phyloP scores from a whole-genome alignment of 75 land plant genomes.

The Chamaecyparis obtusa region DNA sequence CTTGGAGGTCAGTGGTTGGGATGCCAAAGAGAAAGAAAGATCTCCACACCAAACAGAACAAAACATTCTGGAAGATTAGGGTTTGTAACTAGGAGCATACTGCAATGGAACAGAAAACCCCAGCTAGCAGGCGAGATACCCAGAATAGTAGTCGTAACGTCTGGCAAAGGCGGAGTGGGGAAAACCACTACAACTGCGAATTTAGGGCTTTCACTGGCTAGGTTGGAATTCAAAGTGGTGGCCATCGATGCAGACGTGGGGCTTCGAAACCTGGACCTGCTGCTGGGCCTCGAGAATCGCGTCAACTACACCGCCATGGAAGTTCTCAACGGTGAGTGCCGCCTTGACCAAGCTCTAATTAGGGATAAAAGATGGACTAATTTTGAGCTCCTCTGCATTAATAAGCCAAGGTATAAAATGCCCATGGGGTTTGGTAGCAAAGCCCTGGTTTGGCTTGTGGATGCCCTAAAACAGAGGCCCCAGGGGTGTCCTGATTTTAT shows the following conservation, averaged over 20 bases:
- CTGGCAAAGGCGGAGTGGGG: conserved; percentile 98
- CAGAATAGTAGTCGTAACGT: conserved; percentile 92
- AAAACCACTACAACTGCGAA: conserved; percentile 98
- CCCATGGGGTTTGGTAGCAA: conserved; percentile 93
- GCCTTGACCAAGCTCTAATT: conserved; percentile 93
- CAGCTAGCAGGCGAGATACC: conserved; percentile 81
- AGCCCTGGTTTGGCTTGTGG: conserved; percentile 88
- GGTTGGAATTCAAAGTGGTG: conserved; percentile 86
- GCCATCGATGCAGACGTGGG: conserved; percentile 99
- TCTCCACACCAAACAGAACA: not conserved
- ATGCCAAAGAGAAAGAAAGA: not conserved
- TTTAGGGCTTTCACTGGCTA: conserved; percentile 84
- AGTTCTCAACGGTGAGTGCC: conserved; percentile 94
- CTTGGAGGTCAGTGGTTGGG: not conserved
- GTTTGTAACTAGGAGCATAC: conserved; percentile 18
- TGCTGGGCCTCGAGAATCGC: conserved; percentile 98
- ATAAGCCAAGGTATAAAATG: conserved; percentile 89
- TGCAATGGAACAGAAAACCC: conserved; percentile 84
- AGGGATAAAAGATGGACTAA: conserved; percentile 91
- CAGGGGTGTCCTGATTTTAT: conserved; percentile 86
- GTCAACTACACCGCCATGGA: conserved; percentile 97
- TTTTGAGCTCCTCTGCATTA: conserved; percentile 89
- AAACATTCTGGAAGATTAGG: not conserved
- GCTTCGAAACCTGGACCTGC: conserved; percentile 94
- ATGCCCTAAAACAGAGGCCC: conserved; percentile 67